Base-by-base conservation (phyloP, 208 protist species). In the Acanthamoeba royreba region DNA sequence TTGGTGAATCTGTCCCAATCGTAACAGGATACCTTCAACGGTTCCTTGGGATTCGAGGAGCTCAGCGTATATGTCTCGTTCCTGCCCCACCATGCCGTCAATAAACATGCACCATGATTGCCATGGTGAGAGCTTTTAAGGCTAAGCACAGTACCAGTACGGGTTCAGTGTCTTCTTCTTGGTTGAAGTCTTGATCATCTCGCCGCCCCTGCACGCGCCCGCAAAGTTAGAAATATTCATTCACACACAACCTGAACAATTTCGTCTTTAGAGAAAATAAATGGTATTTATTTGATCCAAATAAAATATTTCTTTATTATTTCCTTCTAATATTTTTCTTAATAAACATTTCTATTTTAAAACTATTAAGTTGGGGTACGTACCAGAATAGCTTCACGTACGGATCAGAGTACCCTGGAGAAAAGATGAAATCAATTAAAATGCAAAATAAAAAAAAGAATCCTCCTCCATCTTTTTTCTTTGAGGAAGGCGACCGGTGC, bases 151-250 rank as follows among this genome's bases (percentile, higher is more conserved):
- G 25, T 88, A 88, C 81, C 81, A 88, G 8, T 88, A 88, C 22
- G 81, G 81, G 31, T 88, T 88, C 17, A 88, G 46, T 7, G 81
- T 88, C 47, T 88, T 88, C 81, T 88, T 88, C 81, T 88, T 88
- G 43, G 52, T 63, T 7, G 81, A 88, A 38, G 81, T 63, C 31
- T 88, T 88, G 7, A 63, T 49, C 0, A 52, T 63, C 81, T 88
- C 31, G 7, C 81, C 81, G 22, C 81, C 81, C 81, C 81, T 66
- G 47, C 33, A 79, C 15, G n/a, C n/a, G n/a, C n/a, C n/a, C n/a
- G n/a, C 33, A 8, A 77, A 77, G 19, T 77, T 5, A 81, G 13
- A 8, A 8, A n/a, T n/a, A n/a, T n/a, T n/a, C n/a, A n/a, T n/a
- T n/a, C n/a, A n/a, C n/a, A n/a, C n/a, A n/a, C n/a, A n/a, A n/a